phyloP scores from a whole-genome alignment of 2,329 filamentous ascomycete species.

The Trichoderma atroviride region DNA sequence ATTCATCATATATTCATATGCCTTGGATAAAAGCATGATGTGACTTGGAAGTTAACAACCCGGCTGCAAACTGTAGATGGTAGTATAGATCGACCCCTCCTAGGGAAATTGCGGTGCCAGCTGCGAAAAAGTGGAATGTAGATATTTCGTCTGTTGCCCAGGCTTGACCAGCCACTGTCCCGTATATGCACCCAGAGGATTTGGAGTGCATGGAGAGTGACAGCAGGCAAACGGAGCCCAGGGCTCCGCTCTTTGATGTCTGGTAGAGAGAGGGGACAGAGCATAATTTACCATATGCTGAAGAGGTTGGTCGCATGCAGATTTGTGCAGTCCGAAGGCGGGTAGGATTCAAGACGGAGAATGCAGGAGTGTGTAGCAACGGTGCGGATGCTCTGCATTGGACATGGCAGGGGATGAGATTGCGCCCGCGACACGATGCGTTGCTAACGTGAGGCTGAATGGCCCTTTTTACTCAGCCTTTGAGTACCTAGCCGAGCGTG shows the following conservation, averaged over 20 bases:
- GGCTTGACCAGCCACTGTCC: background rate
- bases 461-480: background rate
- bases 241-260: slow-evolving; percentile 2
- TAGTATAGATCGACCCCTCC: background rate
- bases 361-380: slow-evolving; percentile 20
- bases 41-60: background rate
- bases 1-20: background rate
- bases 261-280: background rate
- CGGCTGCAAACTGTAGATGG: background rate
- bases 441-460: slow-evolving; percentile 25
- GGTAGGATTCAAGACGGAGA: slow-evolving; percentile 1
- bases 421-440: slow-evolving; percentile 1
- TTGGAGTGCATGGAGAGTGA: slow-evolving; percentile 13
- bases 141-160: background rate
- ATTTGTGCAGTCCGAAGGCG: slow-evolving; percentile 10
- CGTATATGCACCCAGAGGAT: slow-evolving; percentile 12
- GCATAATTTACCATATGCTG: background rate
- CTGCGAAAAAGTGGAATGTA: background rate
- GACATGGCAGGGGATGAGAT: slow-evolving; percentile 16
- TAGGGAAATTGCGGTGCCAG: background rate
- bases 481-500: background rate
- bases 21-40: background rate
- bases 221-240: background rate
- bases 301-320: slow-evolving; percentile 3
- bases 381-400: slow-evolving; percentile 24